Percentiles rank a stretch among this genome's conserved stretches.
These are phyloP conservation scores for Saturnispora hagleri DNA, from an alignment of 805 yeast species.

Conservation along the genomic window DNA sequence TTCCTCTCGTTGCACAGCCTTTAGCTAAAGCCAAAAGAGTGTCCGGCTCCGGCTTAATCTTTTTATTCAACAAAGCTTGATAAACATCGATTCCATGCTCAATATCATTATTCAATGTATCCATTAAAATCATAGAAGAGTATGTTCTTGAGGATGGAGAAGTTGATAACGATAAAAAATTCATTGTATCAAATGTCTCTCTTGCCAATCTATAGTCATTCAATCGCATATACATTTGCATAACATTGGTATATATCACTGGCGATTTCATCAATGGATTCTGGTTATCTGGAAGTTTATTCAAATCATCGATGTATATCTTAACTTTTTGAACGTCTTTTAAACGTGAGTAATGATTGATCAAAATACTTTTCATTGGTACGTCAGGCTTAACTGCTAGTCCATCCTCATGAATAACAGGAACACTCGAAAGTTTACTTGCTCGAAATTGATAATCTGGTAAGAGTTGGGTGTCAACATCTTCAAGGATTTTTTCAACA, in stretches of 20 bases:
- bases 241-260: slow-evolving; percentile 43
- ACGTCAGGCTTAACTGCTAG: slow-evolving; percentile 25
- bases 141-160: slow-evolving; percentile 64
- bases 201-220: slow-evolving; percentile 51
- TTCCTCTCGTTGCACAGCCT: slow-evolving; percentile 49
- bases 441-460: background rate
- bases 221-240: slow-evolving; percentile 51
- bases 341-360: slow-evolving; percentile 36
- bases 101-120: slow-evolving; percentile 51
- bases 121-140: slow-evolving; percentile 59
- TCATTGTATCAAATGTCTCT: slow-evolving; percentile 75
- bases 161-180: slow-evolving; percentile 57
- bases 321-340: slow-evolving; percentile 33
- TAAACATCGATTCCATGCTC: slow-evolving; percentile 72
- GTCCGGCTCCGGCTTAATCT: slow-evolving; percentile 30
- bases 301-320: slow-evolving; percentile 28
- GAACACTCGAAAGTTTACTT: background rate
- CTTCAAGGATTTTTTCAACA: slow-evolving; percentile 29
- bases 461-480: slow-evolving; percentile 15
- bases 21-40: slow-evolving; percentile 51
- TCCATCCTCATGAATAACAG: background rate
- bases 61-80: slow-evolving; percentile 47
- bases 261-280: slow-evolving; percentile 16
- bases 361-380: slow-evolving; percentile 35
- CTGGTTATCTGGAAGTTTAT: slow-evolving; percentile 7